Evolutionary conservation across 805 yeast species (phyloP).

Genomic region (Brettanomyces nanus): DNA sequence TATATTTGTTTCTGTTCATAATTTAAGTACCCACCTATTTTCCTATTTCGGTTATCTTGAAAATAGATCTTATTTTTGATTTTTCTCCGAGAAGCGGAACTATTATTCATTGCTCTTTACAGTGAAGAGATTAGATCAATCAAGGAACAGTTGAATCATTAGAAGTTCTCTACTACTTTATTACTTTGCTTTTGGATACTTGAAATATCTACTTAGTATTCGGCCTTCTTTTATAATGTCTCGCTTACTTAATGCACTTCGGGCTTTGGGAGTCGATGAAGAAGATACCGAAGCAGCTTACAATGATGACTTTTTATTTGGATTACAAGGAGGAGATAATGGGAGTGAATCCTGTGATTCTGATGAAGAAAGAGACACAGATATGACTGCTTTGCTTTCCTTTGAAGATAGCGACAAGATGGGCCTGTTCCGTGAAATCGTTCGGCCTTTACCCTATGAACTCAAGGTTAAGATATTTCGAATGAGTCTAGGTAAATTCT

Average conservation of each 20-base stretch:
- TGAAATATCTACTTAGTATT: no score
- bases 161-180: no score
- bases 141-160: no score
- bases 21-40: no score
- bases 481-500: conserved; percentile 4
- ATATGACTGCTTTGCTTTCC: neutral
- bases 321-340: neutral
- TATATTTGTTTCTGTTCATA: no score
- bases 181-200: no score
- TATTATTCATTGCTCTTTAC: no score
- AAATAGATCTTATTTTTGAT: no score
- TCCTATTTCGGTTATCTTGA: no score
- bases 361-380: neutral
- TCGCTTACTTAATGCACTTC: conserved; percentile 1
- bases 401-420: neutral
- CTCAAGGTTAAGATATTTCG: conserved; percentile 5
- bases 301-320: conserved; percentile 2
- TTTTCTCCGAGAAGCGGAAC: no score
- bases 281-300: conserved; percentile 1
- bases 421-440: neutral
- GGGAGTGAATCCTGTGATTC: neutral
- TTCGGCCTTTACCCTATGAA: conserved; percentile 3
- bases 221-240: no score
- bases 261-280: neutral
- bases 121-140: no score